Conservation (phyloP, 805 yeast genomes). For the Debaryomyces castellii region DNA sequence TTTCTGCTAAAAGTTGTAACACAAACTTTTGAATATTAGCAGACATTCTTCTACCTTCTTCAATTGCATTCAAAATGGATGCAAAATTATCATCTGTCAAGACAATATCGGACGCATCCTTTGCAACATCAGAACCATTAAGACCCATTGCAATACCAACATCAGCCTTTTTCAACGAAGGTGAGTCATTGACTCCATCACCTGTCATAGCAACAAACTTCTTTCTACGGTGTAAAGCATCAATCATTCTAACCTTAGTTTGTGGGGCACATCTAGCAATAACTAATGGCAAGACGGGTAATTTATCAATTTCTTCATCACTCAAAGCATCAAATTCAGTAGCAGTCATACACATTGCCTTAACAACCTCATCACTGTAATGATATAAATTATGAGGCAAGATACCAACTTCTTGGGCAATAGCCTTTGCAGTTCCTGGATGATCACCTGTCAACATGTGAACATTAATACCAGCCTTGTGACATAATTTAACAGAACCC, state of each 20-base stretch:
- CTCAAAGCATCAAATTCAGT: conserved; percentile 31
- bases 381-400: conserved; percentile 49
- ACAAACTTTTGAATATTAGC: conserved; percentile 78
- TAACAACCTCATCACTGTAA: conserved; percentile 32
- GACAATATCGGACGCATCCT: conserved; percentile 77
- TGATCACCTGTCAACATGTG: conserved; percentile 85
- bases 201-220: conserved; percentile 43
- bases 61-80: conserved; percentile 73
- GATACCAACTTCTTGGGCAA: conserved; percentile 80
- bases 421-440: conserved; percentile 74
- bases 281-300: conserved; percentile 40
- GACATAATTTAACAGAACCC: conserved; percentile 63
- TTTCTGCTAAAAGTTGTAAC: conserved; percentile 68
- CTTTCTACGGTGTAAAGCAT: conserved; percentile 36
- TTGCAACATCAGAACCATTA: conserved; percentile 82
- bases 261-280: conserved; percentile 43
- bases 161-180: conserved; percentile 72
- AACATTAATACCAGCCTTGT: conserved; percentile 73
- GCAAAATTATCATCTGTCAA: conserved; percentile 73
- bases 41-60: conserved; percentile 80
- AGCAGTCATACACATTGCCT: conserved; percentile 39
- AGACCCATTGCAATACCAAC: conserved; percentile 83
- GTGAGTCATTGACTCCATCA: conserved; percentile 83
- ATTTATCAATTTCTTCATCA: conserved; percentile 31
- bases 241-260: conserved; percentile 42